These are phyloP conservation scores for Tirmania nivea DNA, from an alignment of 495 filamentous ascomycete genomes.

Conservation along the genomic window DNA sequence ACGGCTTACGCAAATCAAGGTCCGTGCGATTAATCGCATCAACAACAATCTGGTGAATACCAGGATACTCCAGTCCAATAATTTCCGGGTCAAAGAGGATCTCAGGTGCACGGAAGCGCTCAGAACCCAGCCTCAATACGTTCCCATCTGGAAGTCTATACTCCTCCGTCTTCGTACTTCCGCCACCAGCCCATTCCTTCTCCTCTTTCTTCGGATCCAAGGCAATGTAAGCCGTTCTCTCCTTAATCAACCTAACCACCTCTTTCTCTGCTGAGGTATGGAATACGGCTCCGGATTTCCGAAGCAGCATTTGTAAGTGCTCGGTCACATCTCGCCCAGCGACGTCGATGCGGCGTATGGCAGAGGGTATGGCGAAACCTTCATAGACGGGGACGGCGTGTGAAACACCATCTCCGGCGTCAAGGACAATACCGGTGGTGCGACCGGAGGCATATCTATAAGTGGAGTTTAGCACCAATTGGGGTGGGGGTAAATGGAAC, in stretches of 20 bases:
- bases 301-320: conserved; percentile 98
- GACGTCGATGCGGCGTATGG: conserved; percentile 99
- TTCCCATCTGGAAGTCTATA: conserved; percentile 84
- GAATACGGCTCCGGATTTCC: conserved; percentile 98
- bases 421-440: conserved; percentile 99
- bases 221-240: conserved; percentile 99
- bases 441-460: conserved; percentile 83
- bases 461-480: background rate
- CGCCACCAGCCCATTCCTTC: conserved; percentile 73
- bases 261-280: conserved; percentile 99
- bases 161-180: conserved; percentile 50
- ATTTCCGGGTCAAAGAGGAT: conserved; percentile 98
- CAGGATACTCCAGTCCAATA: conserved; percentile 89
- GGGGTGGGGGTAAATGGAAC: conserved; percentile 5
- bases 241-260: conserved; percentile 99
- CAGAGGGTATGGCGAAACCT: conserved; percentile 97
- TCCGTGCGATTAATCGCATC: conserved; percentile 99
- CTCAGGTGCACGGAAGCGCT: conserved; percentile 98
- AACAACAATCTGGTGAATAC: conserved; percentile 99
- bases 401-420: conserved; percentile 98
- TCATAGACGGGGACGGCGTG: conserved; percentile 99
- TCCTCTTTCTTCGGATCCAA: conserved; percentile 99
- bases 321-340: conserved; percentile 98
- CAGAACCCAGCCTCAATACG: conserved; percentile 83
- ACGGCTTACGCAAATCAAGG: conserved; percentile 97